phyloP scores from a whole-genome alignment of 1,284 basidiomycete species.

The Tausonia pullulans region DNA sequence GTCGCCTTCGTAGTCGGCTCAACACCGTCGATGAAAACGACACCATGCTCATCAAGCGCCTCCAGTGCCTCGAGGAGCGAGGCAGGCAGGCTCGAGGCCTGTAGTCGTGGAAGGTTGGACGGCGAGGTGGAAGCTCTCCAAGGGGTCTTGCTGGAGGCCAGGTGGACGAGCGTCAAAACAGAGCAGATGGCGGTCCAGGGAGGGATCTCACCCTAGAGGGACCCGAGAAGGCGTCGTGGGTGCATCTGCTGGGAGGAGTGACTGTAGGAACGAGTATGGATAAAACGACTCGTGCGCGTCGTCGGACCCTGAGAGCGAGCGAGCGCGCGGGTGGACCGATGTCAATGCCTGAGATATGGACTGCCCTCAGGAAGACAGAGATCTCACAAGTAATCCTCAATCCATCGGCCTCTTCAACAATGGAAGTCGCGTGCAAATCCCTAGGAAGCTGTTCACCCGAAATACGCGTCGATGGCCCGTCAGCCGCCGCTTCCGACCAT shows the following conservation, averaged over 20 bases:
- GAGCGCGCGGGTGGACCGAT: neutral
- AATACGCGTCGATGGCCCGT: neutral
- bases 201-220: neutral
- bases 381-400: constrained; percentile 25
- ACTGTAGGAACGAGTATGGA: constrained; percentile 41
- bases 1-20: constrained; percentile 74
- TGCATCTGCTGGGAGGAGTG: neutral
- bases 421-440: constrained; percentile 51
- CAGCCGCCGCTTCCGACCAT: neutral
- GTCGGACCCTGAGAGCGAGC: constrained; percentile 44
- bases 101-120: neutral
- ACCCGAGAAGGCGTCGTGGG: constrained; percentile 26
- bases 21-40: constrained; percentile 75
- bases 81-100: neutral
- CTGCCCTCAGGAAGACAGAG: neutral
- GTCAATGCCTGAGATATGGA: neutral
- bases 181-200: neutral
- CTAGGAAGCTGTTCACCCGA: constrained; percentile 51
- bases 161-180: constrained; percentile 14
- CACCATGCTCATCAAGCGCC: constrained; percentile 69
- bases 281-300: constrained; percentile 62
- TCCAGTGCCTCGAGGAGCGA: neutral
- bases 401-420: constrained; percentile 17
- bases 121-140: constrained; percentile 8
- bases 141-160: neutral